Evolutionary conservation across 2,329 filamentous ascomycete species (phyloP).

Genomic region (Aurifilum marmelostoma): DNA sequence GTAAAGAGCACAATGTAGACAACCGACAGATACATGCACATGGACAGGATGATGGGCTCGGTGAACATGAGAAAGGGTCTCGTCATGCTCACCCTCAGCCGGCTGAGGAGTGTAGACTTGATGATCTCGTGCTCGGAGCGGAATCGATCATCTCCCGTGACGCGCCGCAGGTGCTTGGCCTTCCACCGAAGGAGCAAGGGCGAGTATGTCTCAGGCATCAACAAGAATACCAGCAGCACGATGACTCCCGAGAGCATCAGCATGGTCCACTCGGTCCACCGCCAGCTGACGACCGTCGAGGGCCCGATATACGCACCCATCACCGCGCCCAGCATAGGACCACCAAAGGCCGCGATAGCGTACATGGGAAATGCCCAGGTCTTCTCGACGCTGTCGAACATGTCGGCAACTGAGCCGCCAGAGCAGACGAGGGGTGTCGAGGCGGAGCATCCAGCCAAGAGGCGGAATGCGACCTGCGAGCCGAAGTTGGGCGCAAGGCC

Average conservation of each 20-base stretch:
- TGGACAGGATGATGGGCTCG: constrained; percentile 45
- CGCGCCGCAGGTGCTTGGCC: constrained; percentile 59
- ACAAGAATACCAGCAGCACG: constrained; percentile 57
- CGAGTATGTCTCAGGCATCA: constrained; percentile 70
- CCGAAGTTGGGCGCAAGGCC: constrained; percentile 48
- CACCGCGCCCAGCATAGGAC: constrained; percentile 47
- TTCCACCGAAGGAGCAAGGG: constrained; percentile 61
- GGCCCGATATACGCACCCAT: constrained; percentile 68
- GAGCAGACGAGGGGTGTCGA: constrained; percentile 48
- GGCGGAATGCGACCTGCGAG: constrained; percentile 50
- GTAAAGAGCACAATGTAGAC: constrained; percentile 59
- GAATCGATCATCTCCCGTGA: constrained; percentile 65
- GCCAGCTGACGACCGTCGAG: constrained; percentile 55
- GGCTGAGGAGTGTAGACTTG: constrained; percentile 53
- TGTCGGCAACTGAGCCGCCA: constrained; percentile 48
- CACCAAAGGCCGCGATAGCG: constrained; percentile 44
- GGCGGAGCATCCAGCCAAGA: constrained; percentile 51
- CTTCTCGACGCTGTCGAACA: constrained; percentile 41
- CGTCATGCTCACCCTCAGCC: constrained; percentile 48
- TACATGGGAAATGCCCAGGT: constrained; percentile 50
- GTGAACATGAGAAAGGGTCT: constrained; percentile 46
- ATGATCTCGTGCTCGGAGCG: constrained; percentile 66
- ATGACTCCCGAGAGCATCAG: constrained; percentile 64
- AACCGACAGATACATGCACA: constrained; percentile 55
- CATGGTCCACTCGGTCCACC: constrained; percentile 68